Percentiles rank a stretch among this genome's conserved stretches.
Evolutionary conservation across 2,329 filamentous ascomycete genomes (phyloP).

Genomic region (Didymella keratinophila): DNA sequence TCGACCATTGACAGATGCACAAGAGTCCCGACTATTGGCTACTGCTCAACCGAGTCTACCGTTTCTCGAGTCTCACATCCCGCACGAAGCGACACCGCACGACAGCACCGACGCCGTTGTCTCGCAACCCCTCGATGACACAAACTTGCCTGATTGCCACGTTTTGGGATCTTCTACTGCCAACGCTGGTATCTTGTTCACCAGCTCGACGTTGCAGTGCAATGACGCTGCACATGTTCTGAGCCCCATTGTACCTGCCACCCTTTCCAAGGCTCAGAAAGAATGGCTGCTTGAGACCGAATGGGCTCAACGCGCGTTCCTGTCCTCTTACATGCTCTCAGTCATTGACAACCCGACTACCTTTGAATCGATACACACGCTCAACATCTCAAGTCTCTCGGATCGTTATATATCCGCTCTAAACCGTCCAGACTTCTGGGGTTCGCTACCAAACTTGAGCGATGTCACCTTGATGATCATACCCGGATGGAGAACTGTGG

Average conservation of each 20-base stretch:
- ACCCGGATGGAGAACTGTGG: constrained; percentile 70
- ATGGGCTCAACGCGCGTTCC: constrained; percentile 73
- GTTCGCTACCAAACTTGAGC: constrained; percentile 61
- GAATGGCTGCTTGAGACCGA: constrained; percentile 74
- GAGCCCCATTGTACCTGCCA: constrained; percentile 59
- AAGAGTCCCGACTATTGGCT: constrained; percentile 23
- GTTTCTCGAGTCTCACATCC: constrained; percentile 40
- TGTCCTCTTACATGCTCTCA: constrained; percentile 72
- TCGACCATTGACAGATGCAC: constrained; percentile 25
- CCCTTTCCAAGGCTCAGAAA: constrained; percentile 68
- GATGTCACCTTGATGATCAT: constrained; percentile 68
- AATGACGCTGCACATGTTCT: constrained; percentile 34
- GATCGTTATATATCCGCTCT: constrained; percentile 66
- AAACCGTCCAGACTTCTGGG: constrained; percentile 68
- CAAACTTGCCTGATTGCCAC: constrained; percentile 32
- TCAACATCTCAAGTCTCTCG: constrained; percentile 71
- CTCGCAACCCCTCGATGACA: constrained; percentile 33
- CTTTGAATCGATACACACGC: constrained; percentile 63
- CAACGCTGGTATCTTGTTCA: constrained; percentile 45
- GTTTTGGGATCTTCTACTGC: constrained; percentile 23
- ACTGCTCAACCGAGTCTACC: constrained; percentile 38
- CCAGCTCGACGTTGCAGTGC: constrained; percentile 35
- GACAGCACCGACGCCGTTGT: constrained; percentile 25
- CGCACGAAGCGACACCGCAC: constrained; percentile 38
- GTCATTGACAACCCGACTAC: constrained; percentile 66